Base-by-base conservation (phyloP, 176 grass and related monocot species). In the Pontederia crassipes region DNA sequence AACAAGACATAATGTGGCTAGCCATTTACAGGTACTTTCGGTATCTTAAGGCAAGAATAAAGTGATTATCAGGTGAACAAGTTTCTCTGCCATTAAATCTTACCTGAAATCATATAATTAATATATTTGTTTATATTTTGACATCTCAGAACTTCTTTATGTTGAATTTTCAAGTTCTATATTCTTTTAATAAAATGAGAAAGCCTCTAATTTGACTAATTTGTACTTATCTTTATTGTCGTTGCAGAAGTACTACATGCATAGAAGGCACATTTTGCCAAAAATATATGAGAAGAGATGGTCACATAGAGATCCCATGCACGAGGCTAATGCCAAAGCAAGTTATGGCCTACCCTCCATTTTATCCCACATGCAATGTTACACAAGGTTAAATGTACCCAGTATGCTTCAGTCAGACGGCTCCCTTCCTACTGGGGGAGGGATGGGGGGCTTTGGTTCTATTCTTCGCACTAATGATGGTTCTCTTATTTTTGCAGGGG, bases 271-370 rank as follows among this genome's bases (percentile, higher is more conserved):
- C 20, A 24, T 24, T 24, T 24, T 24, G 46, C 74, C 67, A 29
- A 82, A 77, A 68, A 32, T 67, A 7, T 67, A 77, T 61, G 67
- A 77, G 24, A 66, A 17, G 11, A 63, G 50, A 71, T 81, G 65
- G 65, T 55, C 61, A 32, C 49, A 74, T 52, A 40, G 54, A 48
- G 28, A 62, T 67, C 27, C 17, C 13, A 59, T 9, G 45, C 29
- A 15, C 17, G 55, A 59, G 73, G 40, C 72, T 48, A 61, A 53
- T 82, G 55, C 68, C 71, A 32, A 72, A 63, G 35, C 79, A 73
- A 49, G 51, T 82, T 16, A 11, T 73, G 56, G 68, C 61, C 17
- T 65, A 62, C 49, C 79, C 67, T 67, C 55, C 79, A 40, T 67
- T 72, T 40, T 68, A 68, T 55, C 79, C 69, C 32, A 59, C 54